Evolutionary conservation across 805 yeast species (phyloP), one percentile per base, ranked within the genome.

Genomic region (Saccharomycopsis guyanensis): DNA sequence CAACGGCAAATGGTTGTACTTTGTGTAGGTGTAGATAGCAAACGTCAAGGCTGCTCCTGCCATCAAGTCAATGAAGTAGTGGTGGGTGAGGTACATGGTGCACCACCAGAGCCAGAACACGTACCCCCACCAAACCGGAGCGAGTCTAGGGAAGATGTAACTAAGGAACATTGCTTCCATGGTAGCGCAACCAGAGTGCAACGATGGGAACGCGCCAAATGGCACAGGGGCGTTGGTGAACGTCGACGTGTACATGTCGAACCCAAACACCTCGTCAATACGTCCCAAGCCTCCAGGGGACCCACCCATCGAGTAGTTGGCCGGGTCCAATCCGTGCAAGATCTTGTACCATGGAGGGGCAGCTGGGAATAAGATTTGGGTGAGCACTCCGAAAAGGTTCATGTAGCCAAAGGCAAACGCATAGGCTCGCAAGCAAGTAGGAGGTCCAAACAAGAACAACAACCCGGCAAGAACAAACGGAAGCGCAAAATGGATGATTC

Each of bases 101-200:
- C 93, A 76, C 95, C 96, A 93, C 97, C 97, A 91, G 55, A 93
- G 73, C 94, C 95, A 87, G 53, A 78, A 66, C n/a, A 87, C 93
- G 61, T 91, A 93, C 16, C 71, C 64, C 60, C 81, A 72, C 71
- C 87, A 85, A 4, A 85, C 50, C 5, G 82, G 78, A 1, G 78
- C 70, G 40, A 69, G 69, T 36, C 66, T 71, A 10, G 97, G 97
- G 61, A 89, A 89, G 46, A 88, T 68, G 69, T 87, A 86, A 44
- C 80, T 70, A 58, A 93, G 69, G 65, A 93, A 93, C 50, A 89
- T 68, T 1, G 88, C 95, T 60, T 89, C 96, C 86, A 91, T 82
- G 3, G 89, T 85, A 10, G 97, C 89, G 61, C 91, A 86, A 13
- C 94, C 98, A 13, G 96, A 84, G 60, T 91, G 98, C 57, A 91